phyloP scores from a whole-genome alignment of 768 basidiomycete species.

The Tubosaeta sp. region DNA sequence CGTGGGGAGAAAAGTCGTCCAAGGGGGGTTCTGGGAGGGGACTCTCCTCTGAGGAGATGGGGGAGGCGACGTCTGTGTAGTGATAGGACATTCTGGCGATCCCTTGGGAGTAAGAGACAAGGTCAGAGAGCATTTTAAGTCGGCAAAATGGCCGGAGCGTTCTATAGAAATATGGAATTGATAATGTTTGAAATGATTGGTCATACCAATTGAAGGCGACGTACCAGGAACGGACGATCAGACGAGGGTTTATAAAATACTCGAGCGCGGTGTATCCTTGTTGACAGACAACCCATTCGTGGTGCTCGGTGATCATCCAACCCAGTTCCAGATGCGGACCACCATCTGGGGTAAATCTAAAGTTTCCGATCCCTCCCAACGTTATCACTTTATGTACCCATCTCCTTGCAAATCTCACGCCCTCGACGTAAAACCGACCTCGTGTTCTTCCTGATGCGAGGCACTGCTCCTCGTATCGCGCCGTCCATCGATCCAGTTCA shows the following conservation, averaged over 20 bases:
- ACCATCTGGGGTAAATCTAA: constrained; percentile 29
- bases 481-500: too few species aligned
- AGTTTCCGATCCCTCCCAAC: constrained; percentile 31
- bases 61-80: constrained; percentile 29
- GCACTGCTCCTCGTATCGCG: too few species aligned
- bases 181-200: not conserved
- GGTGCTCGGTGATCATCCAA: too few species aligned
- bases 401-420: constrained; percentile 30
- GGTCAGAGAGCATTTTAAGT: too few species aligned
- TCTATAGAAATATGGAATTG: not conserved
- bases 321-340: not conserved
- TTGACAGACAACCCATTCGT: too few species aligned
- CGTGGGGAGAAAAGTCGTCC: constrained; percentile 28
- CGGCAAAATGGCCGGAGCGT: too few species aligned
- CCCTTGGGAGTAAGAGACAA: too few species aligned
- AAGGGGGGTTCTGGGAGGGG: constrained; percentile 36
- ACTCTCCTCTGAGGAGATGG: constrained; percentile 39
- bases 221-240: too few species aligned
- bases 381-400: constrained; percentile 31
- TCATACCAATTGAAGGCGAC: too few species aligned
- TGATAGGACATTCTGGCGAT: not conserved
- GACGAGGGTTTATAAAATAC: too few species aligned
- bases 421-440: constrained; percentile 21
- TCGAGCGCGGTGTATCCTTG: too few species aligned
- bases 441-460: too few species aligned